Conservation (phyloP, 768 basidiomycete genomes). For the Daedaleopsis sinensis region DNA sequence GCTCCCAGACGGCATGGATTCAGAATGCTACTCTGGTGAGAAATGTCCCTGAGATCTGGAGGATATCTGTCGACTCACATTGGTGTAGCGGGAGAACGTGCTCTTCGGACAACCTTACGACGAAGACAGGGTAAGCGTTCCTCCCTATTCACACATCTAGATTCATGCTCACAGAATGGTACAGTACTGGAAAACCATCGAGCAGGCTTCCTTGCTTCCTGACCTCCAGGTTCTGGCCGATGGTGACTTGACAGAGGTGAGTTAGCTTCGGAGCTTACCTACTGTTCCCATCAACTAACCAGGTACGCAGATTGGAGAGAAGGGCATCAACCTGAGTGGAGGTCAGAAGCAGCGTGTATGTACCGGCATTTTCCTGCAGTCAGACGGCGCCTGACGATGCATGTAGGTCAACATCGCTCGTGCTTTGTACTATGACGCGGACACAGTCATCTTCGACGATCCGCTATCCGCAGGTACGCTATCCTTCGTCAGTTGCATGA, state of each 20-base stretch:
- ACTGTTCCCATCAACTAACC: neutral
- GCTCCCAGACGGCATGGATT: conserved; percentile 78
- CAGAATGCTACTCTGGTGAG: conserved; percentile 66
- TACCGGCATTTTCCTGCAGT: neutral
- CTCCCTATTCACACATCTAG: no score
- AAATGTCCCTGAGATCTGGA: neutral
- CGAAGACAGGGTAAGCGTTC: conserved; percentile 41
- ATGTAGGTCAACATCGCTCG: conserved; percentile 76
- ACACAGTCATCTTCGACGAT: conserved; percentile 65
- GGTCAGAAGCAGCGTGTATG: conserved; percentile 65
- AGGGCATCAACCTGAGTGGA: conserved; percentile 67
- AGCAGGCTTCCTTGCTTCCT: conserved; percentile 58
- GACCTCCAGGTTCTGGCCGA: conserved; percentile 69
- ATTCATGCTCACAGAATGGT: neutral
- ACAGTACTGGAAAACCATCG: conserved; percentile 64
- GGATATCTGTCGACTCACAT: neutral
- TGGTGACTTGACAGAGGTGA: conserved; percentile 73
- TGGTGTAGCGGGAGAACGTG: conserved; percentile 60
- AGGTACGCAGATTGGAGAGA: conserved; percentile 61
- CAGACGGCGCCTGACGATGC: neutral
- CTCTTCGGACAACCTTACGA: conserved; percentile 68
- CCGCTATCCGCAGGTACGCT: conserved; percentile 61
- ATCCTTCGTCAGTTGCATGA: neutral
- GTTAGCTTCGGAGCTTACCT: conserved; percentile 4
- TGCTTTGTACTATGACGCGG: conserved; percentile 66